These are phyloP conservation scores for Lagenidium sp. DNA, from an alignment of 352 stramenopile genomes.

Conservation along the genomic window DNA sequence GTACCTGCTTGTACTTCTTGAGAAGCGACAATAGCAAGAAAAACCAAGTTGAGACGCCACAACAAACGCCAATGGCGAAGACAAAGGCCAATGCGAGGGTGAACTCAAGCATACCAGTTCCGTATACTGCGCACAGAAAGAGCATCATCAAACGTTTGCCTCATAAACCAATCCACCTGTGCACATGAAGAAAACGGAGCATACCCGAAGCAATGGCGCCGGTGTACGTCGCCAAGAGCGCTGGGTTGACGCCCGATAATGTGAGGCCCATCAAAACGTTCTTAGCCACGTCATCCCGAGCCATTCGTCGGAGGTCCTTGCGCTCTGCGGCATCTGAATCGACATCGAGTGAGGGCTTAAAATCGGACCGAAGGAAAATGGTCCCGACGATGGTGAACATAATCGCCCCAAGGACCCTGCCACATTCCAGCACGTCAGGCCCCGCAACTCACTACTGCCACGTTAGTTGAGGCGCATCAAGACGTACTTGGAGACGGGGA, in stretches of 20 bases:
- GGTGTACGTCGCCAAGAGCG: slow-evolving; percentile 79
- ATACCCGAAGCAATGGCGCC: slow-evolving; percentile 80
- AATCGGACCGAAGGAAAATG: slow-evolving; percentile 73
- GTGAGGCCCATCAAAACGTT: slow-evolving; percentile 81
- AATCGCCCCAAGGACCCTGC: slow-evolving; percentile 63
- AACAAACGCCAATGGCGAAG: slow-evolving; percentile 78
- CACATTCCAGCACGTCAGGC: no score
- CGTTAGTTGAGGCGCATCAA: no score
- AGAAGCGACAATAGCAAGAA: slow-evolving; percentile 78
- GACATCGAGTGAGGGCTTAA: slow-evolving; percentile 62
- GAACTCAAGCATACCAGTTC: slow-evolving; percentile 82
- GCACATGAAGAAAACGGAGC: neutral
- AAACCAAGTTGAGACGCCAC: slow-evolving; percentile 85
- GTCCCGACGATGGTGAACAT: slow-evolving; percentile 81
- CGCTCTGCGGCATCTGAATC: slow-evolving; percentile 35
- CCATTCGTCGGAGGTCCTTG: slow-evolving; percentile 34
- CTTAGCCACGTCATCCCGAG: slow-evolving; percentile 62
- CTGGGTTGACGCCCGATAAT: slow-evolving; percentile 84
- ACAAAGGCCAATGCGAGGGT: slow-evolving; percentile 76
- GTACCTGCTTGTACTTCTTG: slow-evolving; percentile 87
- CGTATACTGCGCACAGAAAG: slow-evolving; percentile 48
- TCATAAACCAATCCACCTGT: no score
- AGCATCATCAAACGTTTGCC: neutral
- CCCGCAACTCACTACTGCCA: no score
- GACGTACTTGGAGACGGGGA: slow-evolving; percentile 81